Evolutionary conservation across 2,329 filamentous ascomycete genomes (phyloP), one percentile per base, ranked within the genome.

Genomic region (Ophiostoma ulmi): DNA sequence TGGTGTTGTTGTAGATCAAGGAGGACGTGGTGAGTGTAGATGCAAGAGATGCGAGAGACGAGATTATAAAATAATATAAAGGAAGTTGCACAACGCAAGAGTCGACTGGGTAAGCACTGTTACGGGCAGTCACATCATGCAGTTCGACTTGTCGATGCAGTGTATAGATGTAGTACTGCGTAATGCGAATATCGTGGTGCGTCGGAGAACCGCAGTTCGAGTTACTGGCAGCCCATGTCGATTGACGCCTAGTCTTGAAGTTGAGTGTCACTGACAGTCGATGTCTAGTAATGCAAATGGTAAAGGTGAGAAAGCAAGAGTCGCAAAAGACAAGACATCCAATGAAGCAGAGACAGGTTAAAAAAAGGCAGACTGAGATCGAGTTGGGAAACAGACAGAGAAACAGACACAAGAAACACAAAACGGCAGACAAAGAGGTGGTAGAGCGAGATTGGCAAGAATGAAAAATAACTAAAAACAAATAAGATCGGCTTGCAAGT

Each of bases 401-500:
- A 3, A 20, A 20, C 44, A 48, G 44, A 17, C 38, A 48, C 44
- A 48, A n/a, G 22, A 26, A 70, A 44, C 31, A 52, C 26, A 13
- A 20, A 22, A 39, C 31, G 63, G 64, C 31, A 63, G 36, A 36
- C 22, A 68, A 20, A 52, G 22, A 52, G 55, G 55, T 55, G 26
- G 26, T 61, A 48, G 63, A 70, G 48, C 22, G 38, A 41, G 26
- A 26, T 52, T 52, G 26, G 14, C 58, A 63, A 63, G 58, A 63
- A 63, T 35, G 58, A 63, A 63, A 63, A 35, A 63, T 44, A 63
- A 44, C 26, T 63, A 39, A 39, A 70, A 64, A 39, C 64, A 64
- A 70, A 63, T n/a, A 68, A 63, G 65, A 63, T 70, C 52, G 52
- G 31, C 65, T 41, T 35, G 58, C 22, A 35, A 35, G 4, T 58